A percentile compares a stretch with the other conserved stretches of the same genome.
Evolutionary conservation across 1,284 basidiomycete species (phyloP).

Genomic region (Hypsizygus ulmarius): DNA sequence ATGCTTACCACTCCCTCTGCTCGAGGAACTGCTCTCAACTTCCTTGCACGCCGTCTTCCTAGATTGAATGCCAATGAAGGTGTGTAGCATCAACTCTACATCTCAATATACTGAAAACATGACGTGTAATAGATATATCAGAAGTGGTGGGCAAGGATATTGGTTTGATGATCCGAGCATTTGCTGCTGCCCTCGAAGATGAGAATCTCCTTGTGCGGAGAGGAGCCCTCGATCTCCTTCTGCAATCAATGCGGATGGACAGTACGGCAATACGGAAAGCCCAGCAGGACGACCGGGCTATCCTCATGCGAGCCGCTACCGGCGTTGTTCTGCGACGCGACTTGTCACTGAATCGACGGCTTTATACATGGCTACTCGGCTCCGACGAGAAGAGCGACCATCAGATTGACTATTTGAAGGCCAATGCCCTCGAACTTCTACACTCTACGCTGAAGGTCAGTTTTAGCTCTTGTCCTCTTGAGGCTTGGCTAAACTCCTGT

Average conservation of each 20-base stretch:
- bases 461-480: constrained; percentile 15
- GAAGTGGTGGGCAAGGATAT: constrained; percentile 80
- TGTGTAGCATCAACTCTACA: constrained; percentile 26
- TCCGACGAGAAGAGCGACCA: constrained; percentile 71
- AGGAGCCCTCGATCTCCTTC: constrained; percentile 77
- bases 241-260: constrained; percentile 73
- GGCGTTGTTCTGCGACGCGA: constrained; percentile 90
- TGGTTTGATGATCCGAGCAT: constrained; percentile 90
- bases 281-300: constrained; percentile 62
- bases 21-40: constrained; percentile 86
- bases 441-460: constrained; percentile 64
- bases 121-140: constrained; percentile 55
- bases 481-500: constrained; percentile 6
- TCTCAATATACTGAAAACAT: not conserved
- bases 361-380: constrained; percentile 93
- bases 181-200: constrained; percentile 86
- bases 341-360: constrained; percentile 86
- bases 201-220: constrained; percentile 86
- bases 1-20: constrained; percentile 89
- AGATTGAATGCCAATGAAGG: constrained; percentile 68
- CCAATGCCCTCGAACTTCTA: constrained; percentile 70
- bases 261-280: constrained; percentile 67
- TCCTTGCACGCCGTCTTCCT: constrained; percentile 79
- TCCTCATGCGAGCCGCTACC: constrained; percentile 77
- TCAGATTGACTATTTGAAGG: constrained; percentile 70